Conservation (phyloP, 257 asterid genomes). For the Capsicum pubescens region DNA sequence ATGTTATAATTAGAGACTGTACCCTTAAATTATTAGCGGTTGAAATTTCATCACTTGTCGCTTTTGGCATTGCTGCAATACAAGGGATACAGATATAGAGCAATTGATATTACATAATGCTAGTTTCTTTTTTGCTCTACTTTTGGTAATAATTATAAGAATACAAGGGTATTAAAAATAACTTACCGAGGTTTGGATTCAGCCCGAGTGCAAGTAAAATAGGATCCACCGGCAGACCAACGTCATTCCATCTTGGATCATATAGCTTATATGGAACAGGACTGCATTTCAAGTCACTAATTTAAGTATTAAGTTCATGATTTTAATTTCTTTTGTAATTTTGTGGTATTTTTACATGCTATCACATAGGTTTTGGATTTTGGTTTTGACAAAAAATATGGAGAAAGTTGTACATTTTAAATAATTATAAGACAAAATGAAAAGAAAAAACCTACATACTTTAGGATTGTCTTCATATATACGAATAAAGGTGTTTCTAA, state of each 20-base stretch:
- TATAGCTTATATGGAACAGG: not conserved
- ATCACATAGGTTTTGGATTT: slow-evolving; percentile 1
- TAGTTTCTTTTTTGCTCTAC: not conserved
- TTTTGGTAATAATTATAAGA: not conserved
- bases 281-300: slow-evolving; percentile 7
- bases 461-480: not conserved
- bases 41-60: not conserved
- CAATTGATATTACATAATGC: slow-evolving; percentile 5
- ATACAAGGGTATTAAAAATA: not conserved
- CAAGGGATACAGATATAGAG: not conserved
- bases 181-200: not conserved
- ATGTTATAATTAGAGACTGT: not conserved
- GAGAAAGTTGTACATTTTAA: not conserved
- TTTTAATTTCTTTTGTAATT: not conserved
- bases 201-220: not conserved
- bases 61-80: not conserved
- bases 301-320: not conserved
- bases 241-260: not conserved
- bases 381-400: not conserved
- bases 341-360: slow-evolving; percentile 2
- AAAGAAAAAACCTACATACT: not conserved
- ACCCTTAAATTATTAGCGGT: not conserved
- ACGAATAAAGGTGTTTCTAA: not conserved
- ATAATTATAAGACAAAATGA: not conserved
- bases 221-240: not conserved